phyloP scores from a whole-genome alignment of 192 early-diverging fungal species.

The Coemansia sp. region DNA sequence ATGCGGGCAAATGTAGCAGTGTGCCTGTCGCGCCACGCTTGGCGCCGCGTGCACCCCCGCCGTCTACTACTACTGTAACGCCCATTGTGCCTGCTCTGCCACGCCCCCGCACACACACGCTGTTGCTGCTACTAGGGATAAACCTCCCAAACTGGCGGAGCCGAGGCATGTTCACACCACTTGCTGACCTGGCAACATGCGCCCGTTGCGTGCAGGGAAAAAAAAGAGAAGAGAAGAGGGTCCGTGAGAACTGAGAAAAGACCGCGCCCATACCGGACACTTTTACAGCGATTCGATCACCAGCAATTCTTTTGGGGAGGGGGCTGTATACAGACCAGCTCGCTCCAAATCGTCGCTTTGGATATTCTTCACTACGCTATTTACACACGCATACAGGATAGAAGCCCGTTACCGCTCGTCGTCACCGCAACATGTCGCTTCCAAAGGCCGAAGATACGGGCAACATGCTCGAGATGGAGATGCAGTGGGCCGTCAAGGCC shows the following conservation, averaged over 20 bases:
- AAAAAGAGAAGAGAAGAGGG: not conserved
- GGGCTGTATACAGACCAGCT: not conserved
- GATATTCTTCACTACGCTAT: no score
- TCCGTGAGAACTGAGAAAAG: not conserved
- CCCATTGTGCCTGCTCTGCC: not conserved
- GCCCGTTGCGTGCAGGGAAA: no score
- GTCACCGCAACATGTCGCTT: constrained; percentile 58
- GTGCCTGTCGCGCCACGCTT: not conserved
- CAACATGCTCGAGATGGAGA: constrained; percentile 85
- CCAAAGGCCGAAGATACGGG: constrained; percentile 73
- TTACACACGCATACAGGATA: not conserved
- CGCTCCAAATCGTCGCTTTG: no score
- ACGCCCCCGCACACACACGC: not conserved
- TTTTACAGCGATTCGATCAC: not conserved
- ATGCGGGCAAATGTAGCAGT: not conserved
- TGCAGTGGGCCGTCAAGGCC: constrained; percentile 96
- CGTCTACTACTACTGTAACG: no score
- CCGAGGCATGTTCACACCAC: not conserved
- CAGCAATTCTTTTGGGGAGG: not conserved
- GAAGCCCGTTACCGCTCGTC: no score
- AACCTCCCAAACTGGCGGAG: not conserved
- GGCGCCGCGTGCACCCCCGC: no score
- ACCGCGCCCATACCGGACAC: not conserved
- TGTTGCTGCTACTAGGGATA: not conserved
- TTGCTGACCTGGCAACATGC: not conserved